These are phyloP conservation scores for Ganoderma multipileum DNA, from an alignment of 1,284 basidiomycete genomes.

Conservation along the genomic window DNA sequence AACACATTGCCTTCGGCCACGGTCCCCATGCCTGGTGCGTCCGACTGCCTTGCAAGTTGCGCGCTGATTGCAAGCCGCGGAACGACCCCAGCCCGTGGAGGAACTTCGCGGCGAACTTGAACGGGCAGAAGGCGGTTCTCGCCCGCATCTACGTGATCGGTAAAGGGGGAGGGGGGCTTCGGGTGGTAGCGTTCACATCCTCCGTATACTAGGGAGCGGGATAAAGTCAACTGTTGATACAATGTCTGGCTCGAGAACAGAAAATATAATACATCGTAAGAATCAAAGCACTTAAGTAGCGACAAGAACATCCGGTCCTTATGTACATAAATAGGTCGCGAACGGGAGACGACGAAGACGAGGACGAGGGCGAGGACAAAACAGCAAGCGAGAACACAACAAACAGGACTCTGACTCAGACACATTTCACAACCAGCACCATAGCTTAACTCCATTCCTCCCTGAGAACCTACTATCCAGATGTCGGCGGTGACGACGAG, in stretches of 20 bases:
- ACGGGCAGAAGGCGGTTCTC: constrained; percentile 53
- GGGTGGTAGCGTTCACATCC: too few relatives aligned
- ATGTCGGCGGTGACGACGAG: too few relatives aligned
- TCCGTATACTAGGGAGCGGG: too few relatives aligned
- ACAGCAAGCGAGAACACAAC: not conserved
- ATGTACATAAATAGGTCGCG: not conserved
- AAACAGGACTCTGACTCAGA: too few relatives aligned
- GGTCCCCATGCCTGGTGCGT: constrained; percentile 12
- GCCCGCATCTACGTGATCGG: constrained; percentile 40
- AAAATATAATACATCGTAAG: not conserved
- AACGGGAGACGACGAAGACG: not conserved
- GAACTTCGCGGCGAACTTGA: constrained; percentile 55
- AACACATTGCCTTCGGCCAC: constrained; percentile 38
- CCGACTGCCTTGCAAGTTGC: not conserved
- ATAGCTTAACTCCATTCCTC: too few relatives aligned
- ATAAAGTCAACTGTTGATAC: not conserved
- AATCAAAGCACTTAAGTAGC: not conserved
- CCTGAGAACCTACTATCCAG: too few relatives aligned
- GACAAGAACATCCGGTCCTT: not conserved
- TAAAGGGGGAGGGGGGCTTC: too few relatives aligned
- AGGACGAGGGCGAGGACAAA: not conserved
- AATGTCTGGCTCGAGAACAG: not conserved
- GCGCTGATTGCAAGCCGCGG: too few relatives aligned
- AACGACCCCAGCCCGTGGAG: constrained; percentile 45
- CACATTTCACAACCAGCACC: too few relatives aligned